Conservation (phyloP, 2,329 filamentous ascomycete species). For the Epichloe elymi region DNA sequence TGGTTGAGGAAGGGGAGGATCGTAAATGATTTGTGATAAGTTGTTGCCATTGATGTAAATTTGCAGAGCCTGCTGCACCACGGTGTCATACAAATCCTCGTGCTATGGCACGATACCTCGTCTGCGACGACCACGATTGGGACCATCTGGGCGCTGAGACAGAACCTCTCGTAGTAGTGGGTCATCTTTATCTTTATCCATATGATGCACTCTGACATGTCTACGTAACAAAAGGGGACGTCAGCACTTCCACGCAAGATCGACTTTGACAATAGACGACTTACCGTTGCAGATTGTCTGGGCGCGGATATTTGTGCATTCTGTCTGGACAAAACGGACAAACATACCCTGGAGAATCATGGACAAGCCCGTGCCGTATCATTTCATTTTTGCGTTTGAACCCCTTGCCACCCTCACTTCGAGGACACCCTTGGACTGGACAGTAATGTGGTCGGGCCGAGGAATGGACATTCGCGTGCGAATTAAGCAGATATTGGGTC, state of each 20-base stretch:
- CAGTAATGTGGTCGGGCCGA: slow-evolving; percentile 54
- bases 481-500: slow-evolving; percentile 66
- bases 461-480: slow-evolving; percentile 62
- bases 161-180: slow-evolving; percentile 69
- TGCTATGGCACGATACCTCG: slow-evolving; percentile 33
- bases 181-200: slow-evolving; percentile 83
- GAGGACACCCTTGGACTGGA: slow-evolving; percentile 46
- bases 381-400: slow-evolving; percentile 65
- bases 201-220: slow-evolving; percentile 85
- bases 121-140: slow-evolving; percentile 65
- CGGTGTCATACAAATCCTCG: neutral
- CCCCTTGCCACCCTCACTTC: slow-evolving; percentile 50
- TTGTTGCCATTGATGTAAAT: neutral
- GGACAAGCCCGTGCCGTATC: slow-evolving; percentile 72
- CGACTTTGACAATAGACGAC: slow-evolving; percentile 12
- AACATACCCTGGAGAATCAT: slow-evolving; percentile 87
- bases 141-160: slow-evolving; percentile 72
- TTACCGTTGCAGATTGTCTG: slow-evolving; percentile 90
- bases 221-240: slow-evolving; percentile 28
- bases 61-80: neutral
- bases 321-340: slow-evolving; percentile 92
- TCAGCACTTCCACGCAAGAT: slow-evolving; percentile 5
- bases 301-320: slow-evolving; percentile 87
- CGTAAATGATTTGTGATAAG: neutral
- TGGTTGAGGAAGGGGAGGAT: neutral